These are phyloP conservation scores for Xylaria sp. DNA, from an alignment of 2,329 filamentous ascomycete genomes.

Conservation along the genomic window DNA sequence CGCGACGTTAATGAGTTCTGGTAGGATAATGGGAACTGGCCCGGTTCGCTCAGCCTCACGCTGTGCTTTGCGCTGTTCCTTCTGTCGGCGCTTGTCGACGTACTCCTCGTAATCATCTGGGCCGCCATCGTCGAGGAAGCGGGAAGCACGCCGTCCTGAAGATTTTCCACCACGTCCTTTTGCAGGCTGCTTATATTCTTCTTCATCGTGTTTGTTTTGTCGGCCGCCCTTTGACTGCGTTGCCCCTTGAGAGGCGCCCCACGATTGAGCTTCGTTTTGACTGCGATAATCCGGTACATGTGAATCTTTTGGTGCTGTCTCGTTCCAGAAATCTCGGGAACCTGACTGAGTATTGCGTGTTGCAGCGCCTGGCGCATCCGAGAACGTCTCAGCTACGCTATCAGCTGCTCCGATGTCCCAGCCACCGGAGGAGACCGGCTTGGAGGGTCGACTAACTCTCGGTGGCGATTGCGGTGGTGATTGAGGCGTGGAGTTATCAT, in stretches of 20 bases:
- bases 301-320: background rate
- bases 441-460: background rate
- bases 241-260: background rate
- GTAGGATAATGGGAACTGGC: conserved; percentile 64
- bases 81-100: conserved; percentile 38
- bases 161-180: conserved; percentile 16
- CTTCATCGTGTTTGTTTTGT: conserved; percentile 4
- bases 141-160: conserved; percentile 8
- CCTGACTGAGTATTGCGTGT: background rate
- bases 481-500: background rate
- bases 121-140: conserved; percentile 22
- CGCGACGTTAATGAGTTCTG: conserved; percentile 85
- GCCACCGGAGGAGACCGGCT: background rate
- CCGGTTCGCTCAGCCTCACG: conserved; percentile 34
- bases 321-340: background rate
- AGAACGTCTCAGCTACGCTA: background rate
- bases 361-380: background rate
- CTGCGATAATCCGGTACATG: background rate
- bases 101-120: conserved; percentile 34
- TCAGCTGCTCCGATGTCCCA: background rate
- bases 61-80: conserved; percentile 38
- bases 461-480: background rate
- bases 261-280: background rate
- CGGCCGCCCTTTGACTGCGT: background rate
- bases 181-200: background rate